Evolutionary conservation across 768 basidiomycete species (phyloP), one percentile per base, ranked within the genome.

Genomic region (Mycena filopes): DNA sequence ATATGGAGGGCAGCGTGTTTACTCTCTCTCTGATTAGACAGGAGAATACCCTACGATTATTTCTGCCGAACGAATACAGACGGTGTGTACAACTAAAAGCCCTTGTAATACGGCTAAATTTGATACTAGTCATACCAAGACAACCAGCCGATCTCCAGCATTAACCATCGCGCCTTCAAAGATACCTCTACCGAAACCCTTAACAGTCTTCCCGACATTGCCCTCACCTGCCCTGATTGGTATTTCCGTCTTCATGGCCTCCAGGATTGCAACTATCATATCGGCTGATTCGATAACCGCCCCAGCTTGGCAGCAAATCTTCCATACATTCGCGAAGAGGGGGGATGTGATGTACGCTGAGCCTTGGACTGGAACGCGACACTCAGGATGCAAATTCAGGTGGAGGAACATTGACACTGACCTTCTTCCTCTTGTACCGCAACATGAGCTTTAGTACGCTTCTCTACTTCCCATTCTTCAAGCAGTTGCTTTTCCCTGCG

Each of bases 161-260:
- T 76, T 74, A 18, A 89, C 85, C 0, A 75, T 69, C 2, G 72
- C 79, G 1, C 87, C 86, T 56, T 82, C 83, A 38, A 69, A 70
- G 10, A 85, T 69, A 0, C 81, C 83, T 18, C 72, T 74, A 1
- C 81, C 83, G 6, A 86, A 70, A 0, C 76, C 76, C 33, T 64
- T 71, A 0, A 89, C 79, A 18, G 54, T 77, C 26, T 76, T 84
- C 2, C 86, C 86, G 1, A 86, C 70, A 54, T 81, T 80, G 11
- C 75, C 76, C 20, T 82, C 79, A 0, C 84, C 82, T 0, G 84
- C 83, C 53, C 73, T 73, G 18, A 90, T 70, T 16, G 81, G 77
- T 46, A 89, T 83, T 69, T 88, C 87, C 0, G 85, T 87, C 75
- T 91, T 90, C 89, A 89, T 90, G 1, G 89, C 86, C 73, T 89